Evolutionary conservation across 768 basidiomycete species (phyloP).

Genomic region (Sarcodon sp.): DNA sequence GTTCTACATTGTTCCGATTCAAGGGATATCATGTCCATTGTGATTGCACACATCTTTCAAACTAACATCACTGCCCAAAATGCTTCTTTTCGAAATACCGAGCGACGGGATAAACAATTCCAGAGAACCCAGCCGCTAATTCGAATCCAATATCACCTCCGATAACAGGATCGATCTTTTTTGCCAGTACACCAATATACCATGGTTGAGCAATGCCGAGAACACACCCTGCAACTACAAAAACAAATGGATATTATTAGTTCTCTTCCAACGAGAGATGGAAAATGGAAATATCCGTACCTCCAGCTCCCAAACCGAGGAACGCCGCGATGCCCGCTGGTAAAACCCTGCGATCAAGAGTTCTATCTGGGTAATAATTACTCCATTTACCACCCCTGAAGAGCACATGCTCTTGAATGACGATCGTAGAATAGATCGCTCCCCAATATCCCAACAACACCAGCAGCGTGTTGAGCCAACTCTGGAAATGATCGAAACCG

Average conservation of each 20-base stretch:
- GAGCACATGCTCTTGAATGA: slow-evolving; percentile 38
- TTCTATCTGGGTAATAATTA: slow-evolving; percentile 22
- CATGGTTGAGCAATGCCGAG: slow-evolving; percentile 22
- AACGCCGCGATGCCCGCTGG: slow-evolving; percentile 26
- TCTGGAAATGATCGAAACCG: slow-evolving; percentile 29
- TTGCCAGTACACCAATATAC: slow-evolving; percentile 16
- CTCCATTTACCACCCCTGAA: slow-evolving; percentile 24
- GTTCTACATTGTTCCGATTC: no score
- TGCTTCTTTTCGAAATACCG: slow-evolving; percentile 7
- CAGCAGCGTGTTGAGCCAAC: slow-evolving; percentile 27
- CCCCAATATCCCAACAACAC: slow-evolving; percentile 34
- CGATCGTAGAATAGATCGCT: slow-evolving; percentile 30
- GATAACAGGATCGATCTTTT: slow-evolving; percentile 12
- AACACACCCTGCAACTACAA: slow-evolving; percentile 20
- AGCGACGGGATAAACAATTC: slow-evolving; percentile 7
- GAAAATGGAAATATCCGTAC: not conserved
- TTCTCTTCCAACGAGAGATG: not conserved
- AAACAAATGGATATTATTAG: not conserved
- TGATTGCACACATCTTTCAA: no score
- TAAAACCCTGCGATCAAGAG: slow-evolving; percentile 17
- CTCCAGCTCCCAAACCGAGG: slow-evolving; percentile 18
- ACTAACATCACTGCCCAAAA: slow-evolving; percentile 1
- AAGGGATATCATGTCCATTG: no score
- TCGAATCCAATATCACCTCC: slow-evolving; percentile 26
- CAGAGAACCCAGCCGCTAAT: slow-evolving; percentile 18